phyloP scores from a whole-genome alignment of 2,329 filamentous ascomycete genomes.

The Cryoendolithus antarcticus region DNA sequence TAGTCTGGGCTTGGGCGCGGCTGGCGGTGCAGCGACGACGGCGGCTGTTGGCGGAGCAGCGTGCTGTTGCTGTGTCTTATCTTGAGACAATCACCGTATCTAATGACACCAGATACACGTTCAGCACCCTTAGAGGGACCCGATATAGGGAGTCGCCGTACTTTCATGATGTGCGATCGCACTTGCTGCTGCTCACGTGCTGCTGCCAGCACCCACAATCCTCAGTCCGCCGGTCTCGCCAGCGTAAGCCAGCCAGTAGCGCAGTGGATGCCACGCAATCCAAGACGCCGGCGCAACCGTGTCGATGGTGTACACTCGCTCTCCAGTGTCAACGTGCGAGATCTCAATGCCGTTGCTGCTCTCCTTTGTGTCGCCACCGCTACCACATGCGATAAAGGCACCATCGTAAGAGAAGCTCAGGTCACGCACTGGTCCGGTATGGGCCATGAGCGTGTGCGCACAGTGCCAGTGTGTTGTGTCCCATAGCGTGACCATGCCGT shows the following conservation, averaged over 20 bases:
- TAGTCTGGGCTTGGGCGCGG: too few relatives aligned
- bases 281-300: constrained; percentile 51
- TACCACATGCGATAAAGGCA: constrained; percentile 60
- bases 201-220: constrained; percentile 43
- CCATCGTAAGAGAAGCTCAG: constrained; percentile 71
- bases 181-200: constrained; percentile 6
- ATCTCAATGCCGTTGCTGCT: constrained; percentile 60
- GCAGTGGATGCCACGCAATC: constrained; percentile 63
- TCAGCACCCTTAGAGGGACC: too few relatives aligned
- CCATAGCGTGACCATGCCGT: constrained; percentile 65
- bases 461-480: constrained; percentile 69
- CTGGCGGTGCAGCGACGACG: too few relatives aligned
- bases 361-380: constrained; percentile 35
- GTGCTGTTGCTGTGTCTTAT: too few relatives aligned
- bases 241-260: constrained; percentile 62
- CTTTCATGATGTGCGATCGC: too few relatives aligned
- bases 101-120: too few relatives aligned
- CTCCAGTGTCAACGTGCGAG: constrained; percentile 61
- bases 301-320: constrained; percentile 60
- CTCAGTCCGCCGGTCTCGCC: constrained; percentile 54
- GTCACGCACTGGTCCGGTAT: constrained; percentile 55
- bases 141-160: too few relatives aligned
- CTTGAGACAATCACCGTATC: too few relatives aligned
- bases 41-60: too few relatives aligned
- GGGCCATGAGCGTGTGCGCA: constrained; percentile 55